Base-by-base conservation (phyloP, 345 rosid species). In the Excoecaria cochinchinensis region DNA sequence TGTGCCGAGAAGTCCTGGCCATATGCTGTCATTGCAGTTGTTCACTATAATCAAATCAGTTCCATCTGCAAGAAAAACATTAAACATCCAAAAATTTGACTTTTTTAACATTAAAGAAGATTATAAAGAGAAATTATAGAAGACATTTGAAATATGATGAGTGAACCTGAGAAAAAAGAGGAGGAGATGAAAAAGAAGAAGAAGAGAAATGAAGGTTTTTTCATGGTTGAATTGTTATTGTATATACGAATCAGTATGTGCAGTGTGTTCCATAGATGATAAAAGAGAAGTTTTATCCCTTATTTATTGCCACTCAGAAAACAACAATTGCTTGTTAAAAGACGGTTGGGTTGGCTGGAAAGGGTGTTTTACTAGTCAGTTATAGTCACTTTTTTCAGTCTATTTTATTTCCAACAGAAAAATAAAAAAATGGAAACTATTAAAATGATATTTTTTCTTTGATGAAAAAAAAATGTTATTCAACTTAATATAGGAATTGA, bases 1-100 rank as follows among this genome's bases (percentile, higher is more conserved):
- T 39, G 71, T 73, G 61, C 82, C 89, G 0, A 86, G 89, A 38
- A 84, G 59, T 60, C 87, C 87, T 10, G 89, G 85, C 91, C 91
- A 86, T 74, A 84, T 64, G 79, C 71, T 83, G 51, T 83, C 84
- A 38, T 80, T 73, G 77, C 89, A 86, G 67, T 86, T 84, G 80
- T 88, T 84, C 24, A 76, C 82, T 16, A 86, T 25, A 44, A 82
- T 69, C 36, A 88, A 82, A 47, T 72, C 50, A 24, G 52, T 69
- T 22, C 80, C 80, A 76, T 56, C 83, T 76, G 80, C 79, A 72
- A 53, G 42, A 21, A 51, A 73, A 5, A 25, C 3, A 21, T 12
- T 24, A n/a, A 8, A 10, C 39, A 50, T 11, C n/a, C 25, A 3
- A 5, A 4, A 36, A 62, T 1, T 15, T 3, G 24, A 38, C 8